phyloP scores from a whole-genome alignment of 139 green algal species.

The Choricystis sp. region DNA sequence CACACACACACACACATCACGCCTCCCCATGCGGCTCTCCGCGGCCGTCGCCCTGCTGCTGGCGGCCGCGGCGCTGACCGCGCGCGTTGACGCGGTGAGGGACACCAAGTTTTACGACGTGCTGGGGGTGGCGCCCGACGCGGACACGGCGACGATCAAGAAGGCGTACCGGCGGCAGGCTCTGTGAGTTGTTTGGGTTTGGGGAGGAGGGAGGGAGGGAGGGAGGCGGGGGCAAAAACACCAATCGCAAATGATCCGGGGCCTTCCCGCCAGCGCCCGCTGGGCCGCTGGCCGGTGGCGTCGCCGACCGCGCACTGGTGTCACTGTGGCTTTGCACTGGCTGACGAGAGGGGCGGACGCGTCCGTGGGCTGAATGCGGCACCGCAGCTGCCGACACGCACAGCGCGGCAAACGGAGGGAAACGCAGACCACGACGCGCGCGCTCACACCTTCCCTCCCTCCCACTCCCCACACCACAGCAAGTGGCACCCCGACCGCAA shows the following conservation, averaged over 20 bases:
- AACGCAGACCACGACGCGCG: no score
- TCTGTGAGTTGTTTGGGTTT: constrained; percentile 20
- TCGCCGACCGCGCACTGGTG: no score
- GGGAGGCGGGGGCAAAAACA: neutral
- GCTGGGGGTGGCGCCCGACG: constrained; percentile 40
- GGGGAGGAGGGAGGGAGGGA: neutral
- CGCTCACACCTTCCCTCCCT: no score
- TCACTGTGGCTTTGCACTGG: neutral
- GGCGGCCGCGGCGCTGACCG: neutral
- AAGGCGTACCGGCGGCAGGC: constrained; percentile 59
- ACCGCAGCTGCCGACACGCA: no score
- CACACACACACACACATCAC: no score
- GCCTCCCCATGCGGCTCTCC: no score
- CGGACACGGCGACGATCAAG: constrained; percentile 65
- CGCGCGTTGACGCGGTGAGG: constrained; percentile 20
- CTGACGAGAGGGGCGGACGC: neutral
- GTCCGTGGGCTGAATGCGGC: neutral
- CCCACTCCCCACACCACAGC: constrained; percentile 11
- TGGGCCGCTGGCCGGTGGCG: no score
- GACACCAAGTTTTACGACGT: constrained; percentile 59
- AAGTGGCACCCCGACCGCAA: constrained; percentile 77
- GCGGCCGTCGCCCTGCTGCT: no score
- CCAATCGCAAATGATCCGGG: no score
- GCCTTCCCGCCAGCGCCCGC: no score
- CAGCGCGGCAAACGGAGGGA: no score